Evolutionary conservation across 148 eudicot genomes (phyloP).

Genomic region (Cornus suecica): DNA sequence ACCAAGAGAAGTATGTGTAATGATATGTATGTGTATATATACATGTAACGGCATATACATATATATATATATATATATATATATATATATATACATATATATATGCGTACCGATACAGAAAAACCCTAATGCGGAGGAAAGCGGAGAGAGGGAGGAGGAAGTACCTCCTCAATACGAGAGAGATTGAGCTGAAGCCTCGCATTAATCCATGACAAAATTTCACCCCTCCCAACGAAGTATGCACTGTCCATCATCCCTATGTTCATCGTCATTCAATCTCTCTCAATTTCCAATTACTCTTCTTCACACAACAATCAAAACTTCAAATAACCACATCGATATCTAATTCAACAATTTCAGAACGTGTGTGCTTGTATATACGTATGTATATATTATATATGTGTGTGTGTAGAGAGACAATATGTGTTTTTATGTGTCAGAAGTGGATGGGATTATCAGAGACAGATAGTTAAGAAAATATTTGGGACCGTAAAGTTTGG

Average conservation of each 20-base stretch:
- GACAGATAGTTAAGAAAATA: background rate
- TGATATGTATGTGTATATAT: too few relatives aligned
- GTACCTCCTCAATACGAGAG: constrained; percentile 86
- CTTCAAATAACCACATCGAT: background rate
- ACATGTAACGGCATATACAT: too few relatives aligned
- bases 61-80: too few relatives aligned
- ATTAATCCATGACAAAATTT: constrained; percentile 83
- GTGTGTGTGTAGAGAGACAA: too few relatives aligned
- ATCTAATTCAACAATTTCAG: background rate
- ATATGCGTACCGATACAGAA: background rate
- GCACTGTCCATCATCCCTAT: constrained; percentile 97
- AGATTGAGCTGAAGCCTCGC: constrained; percentile 77
- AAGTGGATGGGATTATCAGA: background rate
- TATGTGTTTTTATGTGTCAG: background rate
- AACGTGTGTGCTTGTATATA: too few relatives aligned
- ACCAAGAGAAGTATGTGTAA: too few relatives aligned
- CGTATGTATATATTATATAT: too few relatives aligned
- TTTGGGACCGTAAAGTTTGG: background rate
- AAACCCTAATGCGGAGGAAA: background rate
- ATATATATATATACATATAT: too few relatives aligned
- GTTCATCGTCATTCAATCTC: constrained; percentile 72
- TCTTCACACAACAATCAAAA: background rate
- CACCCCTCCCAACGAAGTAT: constrained; percentile 91
- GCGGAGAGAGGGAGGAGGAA: background rate
- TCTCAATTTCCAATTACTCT: background rate